These are phyloP conservation scores for Candida suzukii DNA, from an alignment of 805 yeast species.

Conservation along the genomic window DNA sequence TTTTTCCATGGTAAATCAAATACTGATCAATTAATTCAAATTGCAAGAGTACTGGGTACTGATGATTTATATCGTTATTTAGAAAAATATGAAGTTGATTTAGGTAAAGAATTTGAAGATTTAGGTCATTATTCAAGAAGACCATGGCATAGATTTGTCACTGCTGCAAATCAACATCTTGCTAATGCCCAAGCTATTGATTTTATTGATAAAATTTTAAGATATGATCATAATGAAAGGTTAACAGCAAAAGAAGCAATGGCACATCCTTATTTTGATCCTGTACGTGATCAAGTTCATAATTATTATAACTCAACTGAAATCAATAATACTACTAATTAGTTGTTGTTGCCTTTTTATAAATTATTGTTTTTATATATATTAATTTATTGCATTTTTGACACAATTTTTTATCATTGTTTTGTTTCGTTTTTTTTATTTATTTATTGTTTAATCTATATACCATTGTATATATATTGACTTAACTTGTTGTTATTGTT, in stretches of 20 bases:
- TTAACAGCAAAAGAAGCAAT: constrained; percentile 86
- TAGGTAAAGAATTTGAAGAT: constrained; percentile 72
- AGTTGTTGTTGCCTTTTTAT: too few species aligned
- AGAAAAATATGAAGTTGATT: constrained; percentile 59
- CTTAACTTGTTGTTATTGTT: too few species aligned
- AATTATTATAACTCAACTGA: neutral
- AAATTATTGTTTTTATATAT: too few species aligned
- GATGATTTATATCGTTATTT: constrained; percentile 67
- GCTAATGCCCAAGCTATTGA: constrained; percentile 53
- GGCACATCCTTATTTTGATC: constrained; percentile 46
- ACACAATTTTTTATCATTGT: too few species aligned
- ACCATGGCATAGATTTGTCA: constrained; percentile 82
- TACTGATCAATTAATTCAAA: constrained; percentile 85
- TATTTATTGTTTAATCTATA: neutral
- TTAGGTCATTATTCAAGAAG: constrained; percentile 62
- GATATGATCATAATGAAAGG: constrained; percentile 85
- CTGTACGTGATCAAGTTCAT: neutral
- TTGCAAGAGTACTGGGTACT: constrained; percentile 82
- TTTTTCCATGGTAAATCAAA: constrained; percentile 89
- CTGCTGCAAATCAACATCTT: constrained; percentile 59
- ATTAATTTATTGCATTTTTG: too few species aligned
- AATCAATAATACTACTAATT: too few species aligned
- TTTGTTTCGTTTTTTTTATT: neutral
- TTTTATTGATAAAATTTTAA: constrained; percentile 70
- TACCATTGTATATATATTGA: neutral